Conservation (phyloP, 805 yeast species). For the Yamadazyma laniorum region DNA sequence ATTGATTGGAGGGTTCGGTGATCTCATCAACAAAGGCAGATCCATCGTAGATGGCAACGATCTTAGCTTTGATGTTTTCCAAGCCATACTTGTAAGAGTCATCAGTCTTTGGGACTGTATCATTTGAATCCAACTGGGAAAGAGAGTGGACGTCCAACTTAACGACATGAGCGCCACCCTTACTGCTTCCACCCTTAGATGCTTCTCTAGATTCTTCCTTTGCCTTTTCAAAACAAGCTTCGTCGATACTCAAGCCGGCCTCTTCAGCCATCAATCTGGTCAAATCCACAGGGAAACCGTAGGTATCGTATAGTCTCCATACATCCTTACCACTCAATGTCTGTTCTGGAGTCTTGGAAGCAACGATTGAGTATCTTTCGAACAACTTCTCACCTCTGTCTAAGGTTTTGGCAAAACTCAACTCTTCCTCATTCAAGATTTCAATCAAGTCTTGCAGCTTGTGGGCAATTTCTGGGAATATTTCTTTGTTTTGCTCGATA, state of each 20-base stretch:
- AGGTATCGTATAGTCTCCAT: constrained; percentile 97
- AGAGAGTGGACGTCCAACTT: constrained; percentile 91
- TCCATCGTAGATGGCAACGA: constrained; percentile 72
- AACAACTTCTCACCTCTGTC: constrained; percentile 97
- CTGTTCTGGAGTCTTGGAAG: constrained; percentile 70
- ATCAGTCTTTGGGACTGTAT: constrained; percentile 71
- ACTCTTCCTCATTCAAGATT: constrained; percentile 94
- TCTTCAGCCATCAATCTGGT: constrained; percentile 99
- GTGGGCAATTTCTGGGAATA: constrained; percentile 87
- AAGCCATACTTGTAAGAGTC: constrained; percentile 76
- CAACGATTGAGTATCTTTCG: constrained; percentile 86
- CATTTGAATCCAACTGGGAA: constrained; percentile 62
- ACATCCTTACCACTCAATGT: constrained; percentile 90
- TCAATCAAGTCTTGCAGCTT: constrained; percentile 77
- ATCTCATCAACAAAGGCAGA: constrained; percentile 54
- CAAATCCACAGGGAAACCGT: constrained; percentile 98
- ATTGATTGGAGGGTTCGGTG: constrained; percentile 41
- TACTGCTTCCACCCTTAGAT: constrained; percentile 79
- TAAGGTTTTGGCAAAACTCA: constrained; percentile 89
- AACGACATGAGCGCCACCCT: constrained; percentile 54
- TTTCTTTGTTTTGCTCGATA: constrained; percentile 79
- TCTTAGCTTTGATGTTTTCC: constrained; percentile 64
- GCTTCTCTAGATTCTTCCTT: constrained; percentile 89
- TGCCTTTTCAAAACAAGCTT: constrained; percentile 88
- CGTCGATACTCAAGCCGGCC: constrained; percentile 89